These are phyloP conservation scores for Hirschfeldia incana DNA, from an alignment of 345 rosid species.

Conservation along the genomic window DNA sequence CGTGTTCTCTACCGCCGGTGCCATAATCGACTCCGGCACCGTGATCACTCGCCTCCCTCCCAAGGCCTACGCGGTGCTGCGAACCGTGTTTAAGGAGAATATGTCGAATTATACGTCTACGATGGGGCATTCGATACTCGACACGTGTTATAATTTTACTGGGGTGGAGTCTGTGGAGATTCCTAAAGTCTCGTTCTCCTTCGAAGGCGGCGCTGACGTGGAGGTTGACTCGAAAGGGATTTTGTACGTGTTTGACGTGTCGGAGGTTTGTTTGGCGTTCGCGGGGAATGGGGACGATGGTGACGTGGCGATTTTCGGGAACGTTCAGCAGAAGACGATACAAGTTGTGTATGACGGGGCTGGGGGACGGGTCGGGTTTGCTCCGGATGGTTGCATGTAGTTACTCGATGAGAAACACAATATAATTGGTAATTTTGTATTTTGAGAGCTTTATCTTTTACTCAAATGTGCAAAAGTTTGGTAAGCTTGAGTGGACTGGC, in stretches of 20 bases:
- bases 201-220: background rate
- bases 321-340: slow-evolving; percentile 61
- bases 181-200: background rate
- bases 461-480: background rate
- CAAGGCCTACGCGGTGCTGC: background rate
- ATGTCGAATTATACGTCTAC: background rate
- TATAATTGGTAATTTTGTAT: background rate
- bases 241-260: slow-evolving; percentile 18
- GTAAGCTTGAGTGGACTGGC: background rate
- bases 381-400: slow-evolving; percentile 48
- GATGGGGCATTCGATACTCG: slow-evolving; percentile 32
- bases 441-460: background rate
- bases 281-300: slow-evolving; percentile 50
- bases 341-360: slow-evolving; percentile 65
- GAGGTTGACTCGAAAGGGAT: slow-evolving; percentile 27
- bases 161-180: background rate
- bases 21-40: background rate
- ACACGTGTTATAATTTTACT: background rate
- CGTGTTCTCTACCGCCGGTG: background rate
- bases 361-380: slow-evolving; percentile 36
- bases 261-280: slow-evolving; percentile 74
- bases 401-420: slow-evolving; percentile 14
- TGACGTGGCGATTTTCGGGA: slow-evolving; percentile 56
- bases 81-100: background rate
- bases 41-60: background rate